Evolutionary conservation across 495 filamentous ascomycete genomes (phyloP).

Genomic region (Aspergillus affinis): DNA sequence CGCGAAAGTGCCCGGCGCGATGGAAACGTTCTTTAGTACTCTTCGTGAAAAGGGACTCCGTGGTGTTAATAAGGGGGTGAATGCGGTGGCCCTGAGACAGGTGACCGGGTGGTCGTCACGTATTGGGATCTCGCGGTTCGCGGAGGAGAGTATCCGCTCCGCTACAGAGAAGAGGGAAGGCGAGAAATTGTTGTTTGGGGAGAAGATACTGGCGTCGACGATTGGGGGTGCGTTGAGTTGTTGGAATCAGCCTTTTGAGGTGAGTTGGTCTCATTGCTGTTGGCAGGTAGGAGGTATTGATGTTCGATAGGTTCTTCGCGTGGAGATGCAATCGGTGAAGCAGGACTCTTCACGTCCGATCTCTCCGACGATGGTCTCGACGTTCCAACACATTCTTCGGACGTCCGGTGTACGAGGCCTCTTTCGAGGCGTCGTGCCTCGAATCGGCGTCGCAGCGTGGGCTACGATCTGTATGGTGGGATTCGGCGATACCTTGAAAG

Average conservation of each 20-base stretch:
- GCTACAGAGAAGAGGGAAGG: slow-evolving; percentile 10
- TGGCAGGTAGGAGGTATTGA: too few relatives aligned
- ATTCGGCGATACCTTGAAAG: slow-evolving; percentile 12
- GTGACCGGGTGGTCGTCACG: slow-evolving; percentile 18
- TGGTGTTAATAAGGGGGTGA: slow-evolving; percentile 15
- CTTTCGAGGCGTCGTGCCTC: slow-evolving; percentile 17
- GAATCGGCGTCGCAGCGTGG: slow-evolving; percentile 20
- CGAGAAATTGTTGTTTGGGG: slow-evolving; percentile 8
- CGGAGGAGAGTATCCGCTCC: slow-evolving; percentile 14
- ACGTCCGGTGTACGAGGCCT: slow-evolving; percentile 13
- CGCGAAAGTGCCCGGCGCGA: slow-evolving; percentile 6
- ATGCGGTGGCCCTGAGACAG: slow-evolving; percentile 17
- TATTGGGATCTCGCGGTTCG: slow-evolving; percentile 21
- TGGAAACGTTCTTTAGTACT: slow-evolving; percentile 9
- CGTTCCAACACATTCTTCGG: slow-evolving; percentile 14
- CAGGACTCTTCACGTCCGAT: slow-evolving; percentile 16
- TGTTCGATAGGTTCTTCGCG: neutral
- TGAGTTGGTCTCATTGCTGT: neutral
- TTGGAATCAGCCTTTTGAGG: slow-evolving; percentile 25
- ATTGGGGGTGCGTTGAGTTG: slow-evolving; percentile 17
- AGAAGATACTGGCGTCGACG: slow-evolving; percentile 21
- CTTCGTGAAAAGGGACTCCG: slow-evolving; percentile 6
- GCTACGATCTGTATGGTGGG: slow-evolving; percentile 22
- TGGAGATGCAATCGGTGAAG: slow-evolving; percentile 24
- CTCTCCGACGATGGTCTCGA: slow-evolving; percentile 11